Conservation (phyloP, 345 rosid genomes). For the Lumnitzera racemosa region DNA sequence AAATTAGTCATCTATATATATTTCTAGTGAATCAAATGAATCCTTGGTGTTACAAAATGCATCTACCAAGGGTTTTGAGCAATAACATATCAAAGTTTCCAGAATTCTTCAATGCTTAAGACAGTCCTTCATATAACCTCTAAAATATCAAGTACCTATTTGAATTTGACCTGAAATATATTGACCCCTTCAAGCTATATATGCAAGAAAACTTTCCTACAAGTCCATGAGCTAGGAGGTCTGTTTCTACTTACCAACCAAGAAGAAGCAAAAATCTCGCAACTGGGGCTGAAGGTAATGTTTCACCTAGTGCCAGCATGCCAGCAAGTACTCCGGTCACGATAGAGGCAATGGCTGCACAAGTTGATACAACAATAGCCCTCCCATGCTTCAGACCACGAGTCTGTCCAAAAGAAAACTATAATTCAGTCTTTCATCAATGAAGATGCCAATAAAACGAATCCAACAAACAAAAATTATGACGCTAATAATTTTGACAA, state of each 20-base stretch:
- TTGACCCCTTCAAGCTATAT: background rate
- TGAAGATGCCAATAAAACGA: background rate
- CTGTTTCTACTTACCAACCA: conserved; percentile 55
- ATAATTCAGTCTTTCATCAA: background rate
- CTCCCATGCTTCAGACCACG: conserved; percentile 93
- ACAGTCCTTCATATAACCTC: no score
- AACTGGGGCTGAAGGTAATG: conserved; percentile 69
- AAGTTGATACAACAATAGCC: conserved; percentile 87
- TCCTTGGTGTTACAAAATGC: no score
- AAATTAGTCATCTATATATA: no score
- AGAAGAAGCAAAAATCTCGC: conserved; percentile 66
- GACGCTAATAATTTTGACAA: background rate
- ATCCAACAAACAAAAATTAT: background rate
- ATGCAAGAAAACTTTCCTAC: background rate
- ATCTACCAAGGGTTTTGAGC: no score
- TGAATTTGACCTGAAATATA: background rate
- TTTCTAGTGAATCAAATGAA: no score
- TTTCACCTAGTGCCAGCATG: conserved; percentile 87
- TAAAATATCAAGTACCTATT: no score
- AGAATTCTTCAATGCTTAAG: no score
- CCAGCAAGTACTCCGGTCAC: conserved; percentile 96
- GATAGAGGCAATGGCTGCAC: conserved; percentile 96
- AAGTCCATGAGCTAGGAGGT: background rate
- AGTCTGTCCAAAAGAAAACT: conserved; percentile 43
- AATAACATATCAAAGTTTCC: no score